Conservation (phyloP, 192 early-diverging fungal species). For the Coemansia sp. region DNA sequence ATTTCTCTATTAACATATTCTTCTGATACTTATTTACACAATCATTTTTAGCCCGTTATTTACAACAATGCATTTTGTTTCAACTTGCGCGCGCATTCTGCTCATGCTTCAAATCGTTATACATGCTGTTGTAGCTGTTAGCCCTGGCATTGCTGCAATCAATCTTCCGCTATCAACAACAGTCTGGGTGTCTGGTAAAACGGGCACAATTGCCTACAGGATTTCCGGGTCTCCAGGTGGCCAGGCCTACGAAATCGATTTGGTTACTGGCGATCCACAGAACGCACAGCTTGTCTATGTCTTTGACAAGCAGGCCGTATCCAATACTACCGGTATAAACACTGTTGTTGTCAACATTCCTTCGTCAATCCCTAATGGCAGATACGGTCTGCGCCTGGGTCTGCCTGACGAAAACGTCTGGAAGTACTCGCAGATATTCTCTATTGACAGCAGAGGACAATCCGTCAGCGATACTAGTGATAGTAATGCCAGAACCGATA, state of each 20-base stretch:
- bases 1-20: too few species aligned
- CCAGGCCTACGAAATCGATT: slow-evolving; percentile 25
- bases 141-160: slow-evolving; percentile 15
- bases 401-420: slow-evolving; percentile 3
- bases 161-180: slow-evolving; percentile 18
- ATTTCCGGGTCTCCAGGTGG: slow-evolving; percentile 11
- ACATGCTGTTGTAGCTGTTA: too few species aligned
- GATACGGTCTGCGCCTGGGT: slow-evolving; percentile 21
- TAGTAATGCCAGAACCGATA: too few species aligned
- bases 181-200: slow-evolving; percentile 12
- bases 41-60: too few species aligned
- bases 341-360: slow-evolving; percentile 24
- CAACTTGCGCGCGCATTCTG: too few species aligned
- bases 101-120: too few species aligned
- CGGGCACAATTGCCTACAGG: slow-evolving; percentile 14
- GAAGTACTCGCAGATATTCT: slow-evolving; percentile 27
- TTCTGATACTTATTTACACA: too few species aligned
- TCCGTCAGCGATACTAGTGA: too few species aligned
- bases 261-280: slow-evolving; percentile 20
- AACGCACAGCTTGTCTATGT: slow-evolving; percentile 33
- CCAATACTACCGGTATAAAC: slow-evolving; percentile 14
- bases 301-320: slow-evolving; percentile 15
- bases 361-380: slow-evolving; percentile 12
- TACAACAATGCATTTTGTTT: too few species aligned
- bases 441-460: slow-evolving; percentile 7